Evolutionary conservation across 2,329 filamentous ascomycete genomes (phyloP).

Genomic region (Paracamarosporium sp.): DNA sequence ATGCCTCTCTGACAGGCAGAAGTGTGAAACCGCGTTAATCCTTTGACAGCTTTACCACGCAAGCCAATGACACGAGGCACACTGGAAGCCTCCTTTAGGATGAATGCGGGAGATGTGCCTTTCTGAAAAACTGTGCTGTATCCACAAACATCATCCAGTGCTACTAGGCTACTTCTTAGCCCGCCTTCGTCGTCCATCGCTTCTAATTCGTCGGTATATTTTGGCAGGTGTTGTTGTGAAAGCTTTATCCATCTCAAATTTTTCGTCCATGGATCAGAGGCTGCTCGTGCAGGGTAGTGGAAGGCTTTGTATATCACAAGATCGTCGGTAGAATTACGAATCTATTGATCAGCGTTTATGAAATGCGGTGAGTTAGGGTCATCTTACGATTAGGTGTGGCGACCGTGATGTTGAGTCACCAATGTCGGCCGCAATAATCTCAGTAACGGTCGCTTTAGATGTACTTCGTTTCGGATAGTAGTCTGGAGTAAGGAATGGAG

Average conservation of each 20-base stretch:
- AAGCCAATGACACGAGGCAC: slow-evolving; percentile 77
- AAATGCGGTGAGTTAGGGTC: neutral
- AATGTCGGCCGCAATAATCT: slow-evolving; percentile 84
- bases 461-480: slow-evolving; percentile 73
- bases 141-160: slow-evolving; percentile 72
- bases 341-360: slow-evolving; percentile 51
- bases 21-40: slow-evolving; percentile 78
- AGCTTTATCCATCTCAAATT: slow-evolving; percentile 79
- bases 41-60: slow-evolving; percentile 70
- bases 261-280: slow-evolving; percentile 56
- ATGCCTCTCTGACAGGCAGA: slow-evolving; percentile 81
- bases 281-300: slow-evolving; percentile 52
- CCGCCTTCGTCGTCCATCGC: slow-evolving; percentile 56
- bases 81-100: slow-evolving; percentile 82
- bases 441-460: slow-evolving; percentile 74
- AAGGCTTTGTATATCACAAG: slow-evolving; percentile 88
- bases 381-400: slow-evolving; percentile 81
- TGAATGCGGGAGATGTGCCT: slow-evolving; percentile 78
- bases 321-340: slow-evolving; percentile 81
- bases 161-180: slow-evolving; percentile 59
- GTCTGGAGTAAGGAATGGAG: slow-evolving; percentile 75
- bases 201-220: slow-evolving; percentile 57
- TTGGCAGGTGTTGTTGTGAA: slow-evolving; percentile 71
- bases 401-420: slow-evolving; percentile 74
- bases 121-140: slow-evolving; percentile 85